These are phyloP conservation scores for Saccharomycopsis fermentans DNA, from an alignment of 805 yeast species.

Conservation along the genomic window DNA sequence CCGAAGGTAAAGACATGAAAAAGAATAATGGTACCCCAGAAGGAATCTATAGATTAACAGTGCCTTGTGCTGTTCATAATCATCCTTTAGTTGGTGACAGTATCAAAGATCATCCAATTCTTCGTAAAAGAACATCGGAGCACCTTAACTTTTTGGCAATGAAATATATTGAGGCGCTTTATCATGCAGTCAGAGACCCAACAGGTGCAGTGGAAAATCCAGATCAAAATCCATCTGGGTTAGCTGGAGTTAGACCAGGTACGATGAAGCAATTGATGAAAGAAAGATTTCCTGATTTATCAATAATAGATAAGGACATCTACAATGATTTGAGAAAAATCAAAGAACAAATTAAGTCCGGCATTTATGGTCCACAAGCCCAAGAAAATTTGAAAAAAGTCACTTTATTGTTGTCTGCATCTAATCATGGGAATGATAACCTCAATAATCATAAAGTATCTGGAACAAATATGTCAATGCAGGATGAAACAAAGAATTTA, in stretches of 20 bases:
- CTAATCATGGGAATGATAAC: neutral
- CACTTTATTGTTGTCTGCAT: neutral
- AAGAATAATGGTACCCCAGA: neutral
- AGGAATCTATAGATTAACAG: slow-evolving; percentile 7
- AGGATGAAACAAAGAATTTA: neutral
- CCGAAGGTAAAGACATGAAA: neutral
- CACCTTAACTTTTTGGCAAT: slow-evolving; percentile 12
- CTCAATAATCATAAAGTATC: neutral
- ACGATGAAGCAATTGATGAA: slow-evolving; percentile 9
- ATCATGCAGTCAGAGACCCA: neutral
- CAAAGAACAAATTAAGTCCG: slow-evolving; percentile 2
- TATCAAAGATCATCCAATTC: slow-evolving; percentile 16
- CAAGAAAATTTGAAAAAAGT: slow-evolving; percentile 1
- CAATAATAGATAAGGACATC: slow-evolving; percentile 17
- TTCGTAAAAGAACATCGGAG: slow-evolving; percentile 15
- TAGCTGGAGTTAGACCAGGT: slow-evolving; percentile 11
- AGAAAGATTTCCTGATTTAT: slow-evolving; percentile 15
- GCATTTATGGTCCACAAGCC: neutral
- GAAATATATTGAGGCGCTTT: slow-evolving; percentile 4
- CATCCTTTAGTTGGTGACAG: slow-evolving; percentile 8
- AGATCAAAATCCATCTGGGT: neutral
- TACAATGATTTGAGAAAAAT: slow-evolving; percentile 18
- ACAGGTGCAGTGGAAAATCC: neutral
- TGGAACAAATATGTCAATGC: neutral
- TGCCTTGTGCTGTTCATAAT: slow-evolving; percentile 14